A percentile compares a stretch with the other conserved stretches of the same genome.
Conservation (phyloP, 1,284 basidiomycete species). For the Athelia sp. region DNA sequence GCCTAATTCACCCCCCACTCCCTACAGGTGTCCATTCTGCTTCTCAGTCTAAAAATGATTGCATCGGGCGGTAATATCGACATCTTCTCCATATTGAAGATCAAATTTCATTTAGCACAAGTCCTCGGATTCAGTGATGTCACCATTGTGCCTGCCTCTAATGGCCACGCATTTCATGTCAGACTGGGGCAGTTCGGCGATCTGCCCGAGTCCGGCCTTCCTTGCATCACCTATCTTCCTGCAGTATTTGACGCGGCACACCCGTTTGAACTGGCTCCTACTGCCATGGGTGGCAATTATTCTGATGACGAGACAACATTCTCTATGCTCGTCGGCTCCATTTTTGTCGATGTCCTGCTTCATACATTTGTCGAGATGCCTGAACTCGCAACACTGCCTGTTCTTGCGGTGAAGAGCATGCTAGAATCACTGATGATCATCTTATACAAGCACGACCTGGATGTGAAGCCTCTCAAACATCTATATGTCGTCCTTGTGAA, state of each 20-base stretch:
- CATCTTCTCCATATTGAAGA: slow-evolving; percentile 44
- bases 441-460: slow-evolving; percentile 67
- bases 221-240: slow-evolving; percentile 55
- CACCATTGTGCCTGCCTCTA: slow-evolving; percentile 36
- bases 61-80: slow-evolving; percentile 54
- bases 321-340: slow-evolving; percentile 50
- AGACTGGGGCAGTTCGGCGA: slow-evolving; percentile 41
- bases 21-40: slow-evolving; percentile 46
- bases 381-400: slow-evolving; percentile 41
- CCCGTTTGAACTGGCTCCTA: slow-evolving; percentile 38
- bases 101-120: slow-evolving; percentile 57
- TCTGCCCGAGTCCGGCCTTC: slow-evolving; percentile 38
- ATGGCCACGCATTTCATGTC: slow-evolving; percentile 46
- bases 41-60: slow-evolving; percentile 59
- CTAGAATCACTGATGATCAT: slow-evolving; percentile 59
- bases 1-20: too few species aligned
- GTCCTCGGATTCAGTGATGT: slow-evolving; percentile 52
- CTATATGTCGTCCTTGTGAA: slow-evolving; percentile 46
- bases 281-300: slow-evolving; percentile 42
- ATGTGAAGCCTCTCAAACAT: slow-evolving; percentile 43
- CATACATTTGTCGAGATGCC: slow-evolving; percentile 40
- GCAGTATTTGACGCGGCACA: slow-evolving; percentile 54
- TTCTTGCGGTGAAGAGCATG: slow-evolving; percentile 49
- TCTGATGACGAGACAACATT: slow-evolving; percentile 37
- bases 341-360: slow-evolving; percentile 56